Evolutionary conservation across 495 filamentous ascomycete species (phyloP).

Genomic region (Cercophora scortea): DNA sequence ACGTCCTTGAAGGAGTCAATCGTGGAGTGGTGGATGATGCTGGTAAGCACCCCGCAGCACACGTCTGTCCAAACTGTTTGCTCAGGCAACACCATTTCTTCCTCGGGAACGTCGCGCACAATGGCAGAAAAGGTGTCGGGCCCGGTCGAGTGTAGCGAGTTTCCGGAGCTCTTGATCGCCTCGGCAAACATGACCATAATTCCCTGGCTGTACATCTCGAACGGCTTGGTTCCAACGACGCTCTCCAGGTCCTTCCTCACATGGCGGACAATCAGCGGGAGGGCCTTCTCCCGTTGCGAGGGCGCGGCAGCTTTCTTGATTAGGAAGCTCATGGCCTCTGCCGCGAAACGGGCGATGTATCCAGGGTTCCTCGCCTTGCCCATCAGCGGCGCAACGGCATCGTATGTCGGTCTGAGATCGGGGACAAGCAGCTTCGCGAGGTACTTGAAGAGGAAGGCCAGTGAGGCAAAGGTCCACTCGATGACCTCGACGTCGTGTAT

Average conservation of each 20-base stretch:
- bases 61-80: constrained; percentile 51
- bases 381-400: constrained; percentile 76
- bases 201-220: constrained; percentile 67
- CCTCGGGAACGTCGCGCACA: constrained; percentile 41
- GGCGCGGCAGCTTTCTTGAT: constrained; percentile 76
- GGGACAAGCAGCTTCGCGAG: constrained; percentile 77
- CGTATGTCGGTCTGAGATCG: constrained; percentile 74
- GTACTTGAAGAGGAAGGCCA: constrained; percentile 97
- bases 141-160: constrained; percentile 73
- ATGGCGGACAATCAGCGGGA: constrained; percentile 61
- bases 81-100: constrained; percentile 36
- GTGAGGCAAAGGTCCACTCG: constrained; percentile 92
- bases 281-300: constrained; percentile 63
- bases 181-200: constrained; percentile 87
- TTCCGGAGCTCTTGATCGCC: constrained; percentile 74
- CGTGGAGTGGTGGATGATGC: constrained; percentile 73
- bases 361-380: constrained; percentile 73
- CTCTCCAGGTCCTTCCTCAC: constrained; percentile 58
- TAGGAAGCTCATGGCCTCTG: constrained; percentile 90
- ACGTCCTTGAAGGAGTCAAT: constrained; percentile 58
- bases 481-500: constrained; percentile 63
- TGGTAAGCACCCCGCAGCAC: constrained; percentile 64
- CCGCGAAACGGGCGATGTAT: constrained; percentile 83
- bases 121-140: constrained; percentile 60
- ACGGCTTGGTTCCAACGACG: constrained; percentile 40